Evolutionary conservation across 805 yeast genomes (phyloP).

Genomic region (Barnettozyma wickerhamii): DNA sequence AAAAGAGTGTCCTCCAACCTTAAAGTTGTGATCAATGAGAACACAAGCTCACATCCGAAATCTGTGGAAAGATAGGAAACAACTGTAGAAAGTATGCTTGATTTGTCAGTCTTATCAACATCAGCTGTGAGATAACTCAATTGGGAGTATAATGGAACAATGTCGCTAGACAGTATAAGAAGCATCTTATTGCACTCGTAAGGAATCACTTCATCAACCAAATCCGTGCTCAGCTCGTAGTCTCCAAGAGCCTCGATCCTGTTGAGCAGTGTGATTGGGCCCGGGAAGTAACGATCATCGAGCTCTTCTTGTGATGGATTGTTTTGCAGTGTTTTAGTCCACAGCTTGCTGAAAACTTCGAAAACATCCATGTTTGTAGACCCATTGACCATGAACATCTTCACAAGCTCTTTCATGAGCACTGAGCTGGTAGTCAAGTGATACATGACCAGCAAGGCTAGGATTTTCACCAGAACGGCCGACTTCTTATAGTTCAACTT

Average conservation of each 20-base stretch:
- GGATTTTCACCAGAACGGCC: slow-evolving; percentile 13
- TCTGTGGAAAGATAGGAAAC: slow-evolving; percentile 7
- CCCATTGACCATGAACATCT: slow-evolving; percentile 12
- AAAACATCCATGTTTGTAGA: slow-evolving; percentile 21
- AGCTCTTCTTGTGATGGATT: background rate
- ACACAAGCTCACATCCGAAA: slow-evolving; percentile 12
- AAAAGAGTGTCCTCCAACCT: slow-evolving; percentile 7
- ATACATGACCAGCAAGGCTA: slow-evolving; percentile 14
- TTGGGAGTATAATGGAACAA: slow-evolving; percentile 5
- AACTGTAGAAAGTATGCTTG: slow-evolving; percentile 5
- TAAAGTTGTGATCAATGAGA: slow-evolving; percentile 9
- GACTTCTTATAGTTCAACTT: slow-evolving; percentile 14
- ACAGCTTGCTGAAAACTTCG: slow-evolving; percentile 22
- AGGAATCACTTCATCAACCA: slow-evolving; percentile 18
- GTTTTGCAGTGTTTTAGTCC: slow-evolving; percentile 21
- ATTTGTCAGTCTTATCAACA: background rate
- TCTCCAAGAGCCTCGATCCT: slow-evolving; percentile 12
- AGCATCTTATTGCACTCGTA: slow-evolving; percentile 12
- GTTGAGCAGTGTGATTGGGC: slow-evolving; percentile 21
- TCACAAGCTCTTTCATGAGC: slow-evolving; percentile 11
- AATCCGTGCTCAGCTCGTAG: slow-evolving; percentile 1
- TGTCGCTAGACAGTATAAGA: slow-evolving; percentile 10
- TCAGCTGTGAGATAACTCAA: slow-evolving; percentile 1
- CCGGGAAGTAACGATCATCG: slow-evolving; percentile 12
- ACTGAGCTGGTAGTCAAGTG: slow-evolving; percentile 9